phyloP scores from a whole-genome alignment of 176 grass and related monocot genomes.

The Miscanthus lutarioriparius region DNA sequence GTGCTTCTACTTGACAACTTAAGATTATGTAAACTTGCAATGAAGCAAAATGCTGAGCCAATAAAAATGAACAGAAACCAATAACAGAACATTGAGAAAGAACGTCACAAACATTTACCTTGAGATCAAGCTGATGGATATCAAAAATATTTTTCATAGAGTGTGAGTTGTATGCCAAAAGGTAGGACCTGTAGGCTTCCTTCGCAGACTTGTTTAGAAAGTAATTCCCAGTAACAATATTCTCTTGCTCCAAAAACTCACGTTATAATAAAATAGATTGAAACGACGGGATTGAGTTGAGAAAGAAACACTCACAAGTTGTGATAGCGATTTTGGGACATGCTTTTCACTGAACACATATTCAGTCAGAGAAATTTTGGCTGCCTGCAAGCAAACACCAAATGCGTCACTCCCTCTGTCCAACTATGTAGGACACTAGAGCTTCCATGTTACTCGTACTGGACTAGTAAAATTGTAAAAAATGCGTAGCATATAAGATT shows the following conservation, averaged over 20 bases:
- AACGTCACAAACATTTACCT: slow-evolving; percentile 47
- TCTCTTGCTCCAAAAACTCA: slow-evolving; percentile 54
- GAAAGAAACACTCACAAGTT: slow-evolving; percentile 51
- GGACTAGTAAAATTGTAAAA: background rate
- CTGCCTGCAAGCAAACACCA: slow-evolving; percentile 56
- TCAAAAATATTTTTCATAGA: slow-evolving; percentile 86
- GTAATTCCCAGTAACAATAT: slow-evolving; percentile 76
- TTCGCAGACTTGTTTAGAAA: slow-evolving; percentile 80
- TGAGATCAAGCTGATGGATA: slow-evolving; percentile 75
- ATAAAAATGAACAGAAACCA: background rate
- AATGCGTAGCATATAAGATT: background rate
- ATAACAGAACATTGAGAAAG: background rate
- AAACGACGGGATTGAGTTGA: background rate
- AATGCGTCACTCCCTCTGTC: background rate
- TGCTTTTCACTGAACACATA: slow-evolving; percentile 62
- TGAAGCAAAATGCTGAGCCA: background rate
- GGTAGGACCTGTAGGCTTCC: slow-evolving; percentile 81
- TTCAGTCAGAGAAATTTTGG: slow-evolving; percentile 83
- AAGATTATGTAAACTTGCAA: slow-evolving; percentile 3
- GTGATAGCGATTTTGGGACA: slow-evolving; percentile 63
- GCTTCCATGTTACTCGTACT: background rate
- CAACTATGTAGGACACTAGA: background rate
- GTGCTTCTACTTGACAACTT: background rate
- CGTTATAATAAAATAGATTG: background rate
- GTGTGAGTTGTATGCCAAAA: slow-evolving; percentile 82